Conservation (phyloP, 495 filamentous ascomycete species). For the Xylaria venustula region DNA sequence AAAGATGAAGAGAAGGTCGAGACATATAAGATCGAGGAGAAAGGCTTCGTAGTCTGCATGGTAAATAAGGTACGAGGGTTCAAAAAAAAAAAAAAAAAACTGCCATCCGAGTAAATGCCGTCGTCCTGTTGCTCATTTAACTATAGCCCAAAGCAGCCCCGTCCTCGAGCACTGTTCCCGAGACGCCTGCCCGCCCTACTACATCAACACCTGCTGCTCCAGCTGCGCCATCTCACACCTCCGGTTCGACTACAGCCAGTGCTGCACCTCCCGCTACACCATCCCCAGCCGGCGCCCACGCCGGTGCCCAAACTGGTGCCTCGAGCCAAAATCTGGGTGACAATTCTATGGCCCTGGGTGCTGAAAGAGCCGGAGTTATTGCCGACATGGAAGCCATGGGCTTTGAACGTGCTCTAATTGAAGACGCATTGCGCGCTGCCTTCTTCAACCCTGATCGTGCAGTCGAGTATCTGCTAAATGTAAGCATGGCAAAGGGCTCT, state of each 20-base stretch:
- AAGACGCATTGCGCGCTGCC: conserved; percentile 90
- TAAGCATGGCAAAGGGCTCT: conserved; percentile 43
- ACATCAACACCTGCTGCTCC: conserved; percentile 58
- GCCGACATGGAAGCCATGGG: conserved; percentile 98
- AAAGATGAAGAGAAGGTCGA: conserved; percentile 95
- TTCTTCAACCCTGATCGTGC: conserved; percentile 97
- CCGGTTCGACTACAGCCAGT: conserved; percentile 49
- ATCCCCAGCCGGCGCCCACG: conserved; percentile 48
- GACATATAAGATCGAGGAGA: conserved; percentile 97
- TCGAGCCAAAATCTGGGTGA: conserved; percentile 46
- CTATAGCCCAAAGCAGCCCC: conserved; percentile 62
- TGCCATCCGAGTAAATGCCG: not conserved
- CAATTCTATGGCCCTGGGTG: conserved; percentile 79
- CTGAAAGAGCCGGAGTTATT: conserved; percentile 79
- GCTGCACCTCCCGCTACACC: conserved; percentile 72
- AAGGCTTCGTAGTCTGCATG: conserved; percentile 98
- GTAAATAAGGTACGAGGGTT: conserved; percentile 84
- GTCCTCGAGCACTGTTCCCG: conserved; percentile 55
- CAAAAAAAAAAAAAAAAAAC: too few relatives aligned
- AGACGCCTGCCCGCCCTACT: conserved; percentile 69
- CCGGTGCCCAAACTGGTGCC: conserved; percentile 29
- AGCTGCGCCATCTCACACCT: conserved; percentile 52
- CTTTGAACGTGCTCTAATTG: conserved; percentile 80
- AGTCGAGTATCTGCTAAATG: conserved; percentile 89
- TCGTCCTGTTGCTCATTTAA: conserved; percentile 21